Evolutionary conservation across 768 basidiomycete species (phyloP), one percentile per base, ranked within the genome.

Genomic region (Russula earlei): DNA sequence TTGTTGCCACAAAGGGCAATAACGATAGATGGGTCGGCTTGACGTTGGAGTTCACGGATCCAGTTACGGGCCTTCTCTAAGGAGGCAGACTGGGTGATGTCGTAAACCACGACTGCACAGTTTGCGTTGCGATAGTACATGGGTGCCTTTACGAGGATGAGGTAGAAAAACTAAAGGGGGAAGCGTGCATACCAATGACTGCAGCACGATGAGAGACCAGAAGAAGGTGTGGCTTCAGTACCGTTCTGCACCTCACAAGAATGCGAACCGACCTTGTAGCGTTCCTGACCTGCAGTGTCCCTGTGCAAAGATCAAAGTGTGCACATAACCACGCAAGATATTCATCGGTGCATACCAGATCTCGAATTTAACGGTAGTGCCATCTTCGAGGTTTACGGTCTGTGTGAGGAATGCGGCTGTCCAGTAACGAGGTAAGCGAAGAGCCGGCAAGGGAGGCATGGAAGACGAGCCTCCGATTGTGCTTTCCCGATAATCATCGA

Each of bases 1-100:
- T 98, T 98, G 78, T 98, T 98, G 46, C 95, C 95, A 56, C 92
- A 95, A 34, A 98, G 83, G 38, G 91, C 88, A 68, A 98, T 95
- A 64, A 95, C 82, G 75, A 96, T 97, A 42, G 86, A 89, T 7
- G 95, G 94, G 68, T 98, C 95, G 54, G 94, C 95, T 73, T 97
- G 94, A 52, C 94, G 91, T 67, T 96, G 93, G 2, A 98, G 82
- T 70, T 97, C 94, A 49, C 88, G 80, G 67, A 98, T 94, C 95
- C 95, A 98, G 61, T 85, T 84, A 63, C 87, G 86, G 27, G 95
- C 95, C 72, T 95, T 96, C 74, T 95, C 91, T 60, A 95, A 81
- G 2, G 94, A 95, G 22, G 91, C 77, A 8, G 85, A 68, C 67
- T 91, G 87, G 40, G 96, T 98, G 69, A 99, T 94, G 71, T 99